Evolutionary conservation across 1,139 yeast genomes (phyloP), one percentile per base, ranked within the genome.

Genomic region (Suhomyces chickasaworum): DNA sequence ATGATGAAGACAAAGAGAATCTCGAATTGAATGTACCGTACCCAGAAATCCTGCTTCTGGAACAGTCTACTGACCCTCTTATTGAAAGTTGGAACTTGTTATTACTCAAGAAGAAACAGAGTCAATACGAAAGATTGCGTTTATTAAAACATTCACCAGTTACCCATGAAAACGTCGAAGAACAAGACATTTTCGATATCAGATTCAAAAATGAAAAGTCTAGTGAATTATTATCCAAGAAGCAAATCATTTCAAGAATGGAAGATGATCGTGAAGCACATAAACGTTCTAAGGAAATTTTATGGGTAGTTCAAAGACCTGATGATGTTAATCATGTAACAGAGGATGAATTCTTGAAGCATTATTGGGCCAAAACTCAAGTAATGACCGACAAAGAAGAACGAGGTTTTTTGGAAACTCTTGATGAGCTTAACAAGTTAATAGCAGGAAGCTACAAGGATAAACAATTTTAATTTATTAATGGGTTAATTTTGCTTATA

Each of bases 201-300:
- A 54, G 67, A 39, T 64, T 60, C 2, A 63, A 63, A 41, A 61
- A 58, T 15, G 64, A 57, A 31, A 52, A 50, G 13, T 53, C 61
- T 25, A 52, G 62, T 37, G 56, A 62, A 32, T 54, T 64, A 40
- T 59, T 77, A 12, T 63, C 82, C 1, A 75, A 74, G 46, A 75
- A 78, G 40, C 86, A 85, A 54, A 82, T 86, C 12, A 61, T 86
- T n/a, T 71, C 79, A 33, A 71, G 96, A 49, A 87, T 89, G 82
- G 96, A 89, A 60, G 93, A 86, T 51, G 96, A 89, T 61, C 69
- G 96, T 53, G 97, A 89, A 61, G 72, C 93, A 7, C 89, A 86
- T 55, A 89, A 89, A 60, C 75, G 87, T 49, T 79, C 86, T 13
- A 87, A 89, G 55, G 96, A 89, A 58, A 78, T 74, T 20, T 69